These are phyloP conservation scores for Solanum peruvianum DNA, from an alignment of 257 asterid species.

Conservation along the genomic window DNA sequence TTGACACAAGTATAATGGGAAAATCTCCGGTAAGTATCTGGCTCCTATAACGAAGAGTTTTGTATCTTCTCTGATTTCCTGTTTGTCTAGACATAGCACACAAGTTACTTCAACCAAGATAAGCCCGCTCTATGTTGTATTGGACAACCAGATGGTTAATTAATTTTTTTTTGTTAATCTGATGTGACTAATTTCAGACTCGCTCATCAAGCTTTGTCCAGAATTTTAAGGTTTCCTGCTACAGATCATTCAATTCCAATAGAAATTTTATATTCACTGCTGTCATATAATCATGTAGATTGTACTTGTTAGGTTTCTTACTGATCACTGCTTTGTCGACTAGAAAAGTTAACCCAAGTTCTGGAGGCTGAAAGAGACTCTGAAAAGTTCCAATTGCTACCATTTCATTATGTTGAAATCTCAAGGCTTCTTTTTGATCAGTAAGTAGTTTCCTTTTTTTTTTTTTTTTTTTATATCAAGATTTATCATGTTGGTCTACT, in stretches of 20 bases:
- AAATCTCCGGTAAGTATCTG: not conserved
- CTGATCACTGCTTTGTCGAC: constrained; percentile 4
- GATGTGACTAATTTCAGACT: not conserved
- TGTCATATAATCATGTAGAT: not conserved
- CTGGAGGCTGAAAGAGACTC: constrained; percentile 88
- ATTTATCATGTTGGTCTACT: not conserved
- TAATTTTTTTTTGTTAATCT: not conserved
- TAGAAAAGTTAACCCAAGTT: constrained; percentile 70
- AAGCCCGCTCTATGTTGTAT: not conserved
- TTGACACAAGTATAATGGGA: not conserved
- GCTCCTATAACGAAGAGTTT: not conserved
- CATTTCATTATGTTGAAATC: constrained; percentile 93
- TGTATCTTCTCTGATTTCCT: not conserved
- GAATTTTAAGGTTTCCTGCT: not conserved
- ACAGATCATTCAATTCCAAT: not conserved
- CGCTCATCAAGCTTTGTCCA: not conserved
- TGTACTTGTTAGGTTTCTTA: not conserved
- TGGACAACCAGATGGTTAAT: not conserved
- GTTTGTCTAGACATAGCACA: not conserved
- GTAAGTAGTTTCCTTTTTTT: constrained; percentile 28
- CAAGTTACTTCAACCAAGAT: not conserved
- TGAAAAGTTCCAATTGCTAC: constrained; percentile 78
- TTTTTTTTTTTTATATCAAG: not conserved
- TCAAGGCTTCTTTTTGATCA: constrained; percentile 89
- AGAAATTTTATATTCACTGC: not conserved